A percentile compares a stretch with the other conserved stretches of the same genome.
Conservation (phyloP, 331 rosid genomes). For the Malus hybrid region DNA sequence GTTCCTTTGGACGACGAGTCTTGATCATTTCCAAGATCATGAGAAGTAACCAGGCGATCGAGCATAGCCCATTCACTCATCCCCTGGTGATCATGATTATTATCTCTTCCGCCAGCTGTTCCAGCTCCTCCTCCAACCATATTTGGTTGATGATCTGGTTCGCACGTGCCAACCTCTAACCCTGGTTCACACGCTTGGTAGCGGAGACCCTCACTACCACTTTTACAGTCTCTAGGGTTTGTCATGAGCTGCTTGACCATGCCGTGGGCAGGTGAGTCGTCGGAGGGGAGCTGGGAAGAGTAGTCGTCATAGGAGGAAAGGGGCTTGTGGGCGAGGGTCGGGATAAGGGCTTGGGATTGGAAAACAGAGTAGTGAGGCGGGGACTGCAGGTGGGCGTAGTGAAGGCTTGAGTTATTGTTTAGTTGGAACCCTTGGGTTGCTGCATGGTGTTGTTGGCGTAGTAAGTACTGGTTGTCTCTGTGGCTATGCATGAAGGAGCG, state of each 20-base stretch:
- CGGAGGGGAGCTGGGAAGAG: not conserved
- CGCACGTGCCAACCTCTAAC: constrained; percentile 48
- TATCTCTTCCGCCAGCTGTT: constrained; percentile 1
- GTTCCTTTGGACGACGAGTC: constrained; percentile 49
- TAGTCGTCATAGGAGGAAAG: not conserved
- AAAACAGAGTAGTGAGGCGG: constrained; percentile 12
- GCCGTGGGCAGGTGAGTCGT: constrained; percentile 1
- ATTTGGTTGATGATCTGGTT: constrained; percentile 30
- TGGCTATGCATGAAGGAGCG: constrained; percentile 40
- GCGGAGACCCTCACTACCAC: constrained; percentile 20
- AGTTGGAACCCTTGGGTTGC: constrained; percentile 39
- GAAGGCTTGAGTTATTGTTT: constrained; percentile 37
- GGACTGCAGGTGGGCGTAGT: constrained; percentile 32
- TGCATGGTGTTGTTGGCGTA: constrained; percentile 40
- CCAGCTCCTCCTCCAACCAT: constrained; percentile 3
- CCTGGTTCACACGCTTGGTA: constrained; percentile 49
- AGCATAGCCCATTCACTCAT: constrained; percentile 58
- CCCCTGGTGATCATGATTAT: constrained; percentile 26
- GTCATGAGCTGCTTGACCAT: constrained; percentile 24
- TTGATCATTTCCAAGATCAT: constrained; percentile 38
- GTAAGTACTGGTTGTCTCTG: constrained; percentile 45
- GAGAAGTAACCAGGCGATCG: constrained; percentile 52
- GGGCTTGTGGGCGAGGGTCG: constrained; percentile 4
- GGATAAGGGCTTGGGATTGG: constrained; percentile 13
- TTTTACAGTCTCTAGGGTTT: constrained; percentile 16